These are phyloP conservation scores for Coemansia sp. DNA, from an alignment of 192 early-diverging fungal genomes.

Conservation along the genomic window DNA sequence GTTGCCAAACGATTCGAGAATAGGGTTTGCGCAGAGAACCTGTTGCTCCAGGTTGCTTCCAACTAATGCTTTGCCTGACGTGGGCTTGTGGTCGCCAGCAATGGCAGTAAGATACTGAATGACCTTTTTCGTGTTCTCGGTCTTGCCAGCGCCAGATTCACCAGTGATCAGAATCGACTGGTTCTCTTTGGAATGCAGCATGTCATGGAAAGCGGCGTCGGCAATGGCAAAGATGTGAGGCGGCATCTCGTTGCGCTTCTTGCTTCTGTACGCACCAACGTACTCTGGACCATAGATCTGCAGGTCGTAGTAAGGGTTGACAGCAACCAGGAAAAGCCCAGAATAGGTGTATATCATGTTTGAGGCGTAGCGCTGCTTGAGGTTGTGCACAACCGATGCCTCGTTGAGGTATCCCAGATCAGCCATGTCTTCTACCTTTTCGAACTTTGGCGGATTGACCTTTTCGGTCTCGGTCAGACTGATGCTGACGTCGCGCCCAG, in stretches of 20 bases:
- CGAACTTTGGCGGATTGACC: conserved; percentile 99
- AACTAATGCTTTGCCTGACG: conserved; percentile 20
- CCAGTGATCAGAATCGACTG: conserved; percentile 99
- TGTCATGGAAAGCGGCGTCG: conserved; percentile 93
- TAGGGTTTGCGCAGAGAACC: conserved; percentile 96
- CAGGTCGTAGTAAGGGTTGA: conserved; percentile 94
- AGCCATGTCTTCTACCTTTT: conserved; percentile 98
- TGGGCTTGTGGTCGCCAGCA: conserved; percentile 63
- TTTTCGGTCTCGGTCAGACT: conserved; percentile 84
- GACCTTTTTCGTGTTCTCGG: conserved; percentile 99
- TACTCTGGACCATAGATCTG: conserved; percentile 84
- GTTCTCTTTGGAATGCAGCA: conserved; percentile 91
- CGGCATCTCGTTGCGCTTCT: conserved; percentile 71
- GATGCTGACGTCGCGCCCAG: conserved; percentile 70
- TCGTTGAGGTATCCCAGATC: conserved; percentile 96
- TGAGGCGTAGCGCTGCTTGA: conserved; percentile 84
- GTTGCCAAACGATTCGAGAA: conserved; percentile 98
- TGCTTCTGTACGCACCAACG: conserved; percentile 65
- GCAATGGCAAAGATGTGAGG: conserved; percentile 94
- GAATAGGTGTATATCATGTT: conserved; percentile 98
- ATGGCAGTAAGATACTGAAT: conserved; percentile 97
- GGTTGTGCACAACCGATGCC: conserved; percentile 97
- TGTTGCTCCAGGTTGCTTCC: conserved; percentile 79
- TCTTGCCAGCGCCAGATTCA: conserved; percentile 99
- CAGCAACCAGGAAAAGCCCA: conserved; percentile 97